Base-by-base conservation (phyloP, 257 asterid genomes). In the Petunia secreta region DNA sequence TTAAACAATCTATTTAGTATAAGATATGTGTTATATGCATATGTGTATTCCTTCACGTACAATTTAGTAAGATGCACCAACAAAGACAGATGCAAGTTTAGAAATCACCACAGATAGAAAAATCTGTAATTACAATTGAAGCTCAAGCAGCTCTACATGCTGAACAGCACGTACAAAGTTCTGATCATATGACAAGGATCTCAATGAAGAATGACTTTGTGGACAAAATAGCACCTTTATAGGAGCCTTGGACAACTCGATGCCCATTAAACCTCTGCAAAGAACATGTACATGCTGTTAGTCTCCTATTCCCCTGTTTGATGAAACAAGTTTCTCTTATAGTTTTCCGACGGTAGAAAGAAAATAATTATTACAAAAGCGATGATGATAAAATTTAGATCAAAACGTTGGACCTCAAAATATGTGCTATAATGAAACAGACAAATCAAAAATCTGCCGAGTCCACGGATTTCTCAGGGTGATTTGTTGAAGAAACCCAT, bases 61-160 rank as follows among this genome's bases (percentile, higher is more conserved):
- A 67, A 41, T 67, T 67, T 43, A 15, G 40, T 68, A 69, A 25
- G 9, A 69, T 69, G 41, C 41, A 69, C 76, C 76, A 25, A 25
- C 25, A 40, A 68, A 71, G 40, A 25, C 58, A 25, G 8, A 46
- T 69, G 16, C 58, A 44, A 65, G n/a, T 43, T 2, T 8, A 37
- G 14, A 67, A 8, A 41, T 67, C 52, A 46, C 54, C 34, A 67
- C 8, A 43, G 4, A n/a, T 40, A 39, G 16, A 39, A 63, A 36
- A 1, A 36, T 36, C 10, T 64, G 4, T 54, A n/a, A 36, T 40
- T 43, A 67, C 38, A 41, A 43, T 67, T 52, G 7, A 67, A 68
- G n/a, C 16, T 44, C 40, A n/a, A 8, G 4, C 75, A 43, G 8
- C 75, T 25, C 25, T n/a, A 43, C 57, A 68, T 43, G 75, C 75